Evolutionary conservation across 352 stramenopile species (phyloP), one percentile per base, ranked within the genome.

Genomic region (Globisporangium takayamanum): DNA sequence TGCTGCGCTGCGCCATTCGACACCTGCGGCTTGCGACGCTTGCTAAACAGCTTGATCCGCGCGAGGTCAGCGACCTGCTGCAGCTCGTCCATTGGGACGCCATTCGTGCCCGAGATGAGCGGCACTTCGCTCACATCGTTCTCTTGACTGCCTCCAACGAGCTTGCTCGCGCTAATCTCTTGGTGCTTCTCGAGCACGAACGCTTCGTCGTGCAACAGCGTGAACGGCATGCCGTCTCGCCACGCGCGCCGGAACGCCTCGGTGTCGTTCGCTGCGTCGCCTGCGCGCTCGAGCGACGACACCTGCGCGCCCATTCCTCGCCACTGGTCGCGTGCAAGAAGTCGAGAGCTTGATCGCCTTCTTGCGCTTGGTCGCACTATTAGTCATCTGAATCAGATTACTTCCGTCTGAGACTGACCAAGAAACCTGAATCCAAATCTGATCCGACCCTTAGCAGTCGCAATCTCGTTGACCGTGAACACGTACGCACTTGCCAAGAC

Each of bases 171-270:
- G 14, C 37, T 28, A 1, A 78, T 57, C 46, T 89, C 80, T 53
- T 88, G 72, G 37, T 75, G 85, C 47, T 87, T 87, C 50, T 90
- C 80, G 25, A 65, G 54, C 30, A 88, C 80, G 52, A 88, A 90
- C 48, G 68, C 61, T 42, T 90, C 74, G 63, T 90, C 78, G 55
- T 87, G 72, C 30, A 90, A 69, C 67, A 87, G 69, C 57, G 78
- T 87, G 67, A 90, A 90, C 1, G 76, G 78, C 33, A 73, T 67
- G 28, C 80, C 76, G 22, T 83, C 74, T 26, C 69, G 73, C 75
- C 75, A 85, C 14, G 66, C 65, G 15, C 63, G 74, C 16, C 53
- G 60, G 33, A 66, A 66, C 28, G 60, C 60, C 7, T 50, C 39
- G 12, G 49, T 6, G 22, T 53, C 53, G 22, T 46, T 56, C 51